Evolutionary conservation across 1,139 yeast species (phyloP).

Genomic region (Pichia sp.): DNA sequence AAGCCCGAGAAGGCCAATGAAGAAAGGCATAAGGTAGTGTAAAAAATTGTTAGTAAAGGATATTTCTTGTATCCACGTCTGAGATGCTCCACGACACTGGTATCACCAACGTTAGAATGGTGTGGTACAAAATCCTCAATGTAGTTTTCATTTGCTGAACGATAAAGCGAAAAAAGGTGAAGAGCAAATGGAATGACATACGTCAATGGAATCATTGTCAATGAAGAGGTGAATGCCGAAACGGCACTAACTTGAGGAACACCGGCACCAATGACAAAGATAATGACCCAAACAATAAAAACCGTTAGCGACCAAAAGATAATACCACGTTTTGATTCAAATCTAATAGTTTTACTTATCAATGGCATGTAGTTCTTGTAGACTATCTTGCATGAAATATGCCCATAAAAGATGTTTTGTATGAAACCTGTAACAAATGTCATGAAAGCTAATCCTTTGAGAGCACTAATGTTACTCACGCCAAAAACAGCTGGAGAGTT

Average conservation of each 20-base stretch:
- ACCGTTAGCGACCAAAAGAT: constrained; percentile 36
- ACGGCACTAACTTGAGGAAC: constrained; percentile 49
- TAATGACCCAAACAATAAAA: constrained; percentile 38
- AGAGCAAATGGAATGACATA: constrained; percentile 43
- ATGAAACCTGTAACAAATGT: constrained; percentile 37
- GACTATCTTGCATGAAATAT: constrained; percentile 40
- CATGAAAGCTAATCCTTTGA: constrained; percentile 38
- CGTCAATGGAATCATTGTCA: constrained; percentile 43
- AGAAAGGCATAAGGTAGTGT: constrained; percentile 29
- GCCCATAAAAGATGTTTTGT: constrained; percentile 42
- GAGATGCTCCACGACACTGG: background rate
- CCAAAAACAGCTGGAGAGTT: constrained; percentile 43
- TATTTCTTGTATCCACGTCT: constrained; percentile 8
- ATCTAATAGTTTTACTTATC: constrained; percentile 33
- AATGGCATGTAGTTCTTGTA: constrained; percentile 38
- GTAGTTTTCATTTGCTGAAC: constrained; percentile 8
- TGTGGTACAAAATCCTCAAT: constrained; percentile 12
- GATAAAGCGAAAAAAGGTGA: constrained; percentile 17
- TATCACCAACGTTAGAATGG: background rate
- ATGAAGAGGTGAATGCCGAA: constrained; percentile 50
- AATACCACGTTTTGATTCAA: constrained; percentile 34
- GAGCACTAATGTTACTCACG: constrained; percentile 34
- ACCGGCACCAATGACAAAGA: constrained; percentile 46
- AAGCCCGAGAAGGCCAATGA: constrained; percentile 36
- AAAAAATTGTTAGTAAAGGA: constrained; percentile 22